These are phyloP conservation scores for Penicillium cosmopolitanum DNA, from an alignment of 495 filamentous ascomycete species.

Conservation along the genomic window DNA sequence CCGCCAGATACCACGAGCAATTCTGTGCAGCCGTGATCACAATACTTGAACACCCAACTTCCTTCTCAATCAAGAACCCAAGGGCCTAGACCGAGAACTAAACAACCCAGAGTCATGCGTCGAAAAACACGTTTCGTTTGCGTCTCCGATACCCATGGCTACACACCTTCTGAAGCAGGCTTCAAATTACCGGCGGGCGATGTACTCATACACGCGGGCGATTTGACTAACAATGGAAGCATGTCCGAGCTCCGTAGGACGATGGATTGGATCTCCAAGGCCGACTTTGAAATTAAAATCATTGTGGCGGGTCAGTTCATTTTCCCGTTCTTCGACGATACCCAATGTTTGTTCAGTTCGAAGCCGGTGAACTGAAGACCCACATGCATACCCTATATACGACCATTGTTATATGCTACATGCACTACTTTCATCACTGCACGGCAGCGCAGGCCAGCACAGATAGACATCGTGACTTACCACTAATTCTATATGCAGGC, in stretches of 20 bases:
- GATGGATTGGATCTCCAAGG: slow-evolving; percentile 58
- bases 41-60: neutral
- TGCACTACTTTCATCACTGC: neutral
- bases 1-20: neutral
- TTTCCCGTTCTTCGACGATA: slow-evolving; percentile 1
- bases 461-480: neutral
- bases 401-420: neutral
- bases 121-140: slow-evolving; percentile 62
- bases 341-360: slow-evolving; percentile 7
- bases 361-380: neutral
- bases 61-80: neutral
- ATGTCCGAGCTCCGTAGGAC: slow-evolving; percentile 55
- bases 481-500: slow-evolving; percentile 45
- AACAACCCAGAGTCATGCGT: slow-evolving; percentile 20
- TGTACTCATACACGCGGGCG: slow-evolving; percentile 64
- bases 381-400: neutral
- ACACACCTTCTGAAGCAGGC: slow-evolving; percentile 52
- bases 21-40: slow-evolving; percentile 8
- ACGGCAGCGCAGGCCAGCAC: neutral
- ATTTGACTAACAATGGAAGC: slow-evolving; percentile 62
- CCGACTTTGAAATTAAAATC: slow-evolving; percentile 61
- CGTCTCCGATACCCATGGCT: slow-evolving; percentile 65
- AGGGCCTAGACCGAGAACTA: neutral
- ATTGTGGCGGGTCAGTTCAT: slow-evolving; percentile 57
- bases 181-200: slow-evolving; percentile 61